Conservation (phyloP, 148 eudicot species). For the Persicaria tinctoria region DNA sequence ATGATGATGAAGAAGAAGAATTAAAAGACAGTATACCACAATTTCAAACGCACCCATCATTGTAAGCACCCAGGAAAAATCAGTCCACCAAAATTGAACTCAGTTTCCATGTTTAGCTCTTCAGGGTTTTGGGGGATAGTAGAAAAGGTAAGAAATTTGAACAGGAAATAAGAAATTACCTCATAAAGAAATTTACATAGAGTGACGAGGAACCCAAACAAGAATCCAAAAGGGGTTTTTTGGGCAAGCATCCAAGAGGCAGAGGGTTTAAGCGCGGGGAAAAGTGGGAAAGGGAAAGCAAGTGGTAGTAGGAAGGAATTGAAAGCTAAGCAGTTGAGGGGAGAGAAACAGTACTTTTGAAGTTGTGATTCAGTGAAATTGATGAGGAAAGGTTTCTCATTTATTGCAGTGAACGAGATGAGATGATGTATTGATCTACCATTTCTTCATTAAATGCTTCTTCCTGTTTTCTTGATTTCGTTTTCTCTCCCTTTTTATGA, state of each 20-base stretch:
- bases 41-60: background rate
- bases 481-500: background rate
- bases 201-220: background rate
- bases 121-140: background rate
- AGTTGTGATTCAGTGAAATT: background rate
- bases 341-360: background rate
- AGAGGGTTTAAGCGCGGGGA: background rate
- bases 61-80: background rate
- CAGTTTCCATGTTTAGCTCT: background rate
- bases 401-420: background rate
- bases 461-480: background rate
- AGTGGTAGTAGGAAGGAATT: background rate
- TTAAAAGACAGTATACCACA: background rate
- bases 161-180: background rate
- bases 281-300: background rate
- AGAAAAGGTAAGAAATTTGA: background rate
- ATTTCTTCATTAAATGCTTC: background rate
- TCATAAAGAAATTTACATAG: background rate
- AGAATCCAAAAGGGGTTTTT: background rate
- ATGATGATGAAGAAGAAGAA: background rate
- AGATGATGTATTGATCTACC: background rate
- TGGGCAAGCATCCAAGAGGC: background rate
- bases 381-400: background rate
- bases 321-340: background rate
- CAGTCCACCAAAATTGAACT: background rate